A percentile compares a stretch with the other conserved stretches of the same genome.
phyloP scores from a whole-genome alignment of 2,329 filamentous ascomycete species.

The Fusarium napiforme region DNA sequence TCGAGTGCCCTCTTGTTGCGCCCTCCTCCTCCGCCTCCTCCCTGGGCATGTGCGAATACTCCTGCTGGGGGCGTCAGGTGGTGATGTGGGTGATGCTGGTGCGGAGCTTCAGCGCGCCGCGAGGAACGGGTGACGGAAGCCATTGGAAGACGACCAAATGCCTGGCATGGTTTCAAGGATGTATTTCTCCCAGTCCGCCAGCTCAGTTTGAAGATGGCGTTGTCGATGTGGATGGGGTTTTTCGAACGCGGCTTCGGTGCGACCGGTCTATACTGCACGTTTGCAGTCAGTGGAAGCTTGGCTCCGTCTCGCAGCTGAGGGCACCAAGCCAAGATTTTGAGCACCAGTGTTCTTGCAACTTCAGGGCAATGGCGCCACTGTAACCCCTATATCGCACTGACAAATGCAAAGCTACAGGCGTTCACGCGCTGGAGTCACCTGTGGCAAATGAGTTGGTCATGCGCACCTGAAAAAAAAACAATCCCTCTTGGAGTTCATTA shows the following conservation, averaged over 20 bases:
- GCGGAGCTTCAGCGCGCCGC: conserved; percentile 60
- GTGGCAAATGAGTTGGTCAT: not conserved
- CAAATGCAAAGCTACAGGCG: conserved; percentile 17
- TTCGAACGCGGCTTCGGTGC: conserved; percentile 42
- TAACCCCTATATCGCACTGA: conserved; percentile 18
- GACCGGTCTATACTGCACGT: conserved; percentile 30
- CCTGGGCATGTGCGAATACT: conserved; percentile 47
- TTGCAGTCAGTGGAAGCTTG: conserved; percentile 34
- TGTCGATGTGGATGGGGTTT: conserved; percentile 44
- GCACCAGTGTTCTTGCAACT: conserved; percentile 6
- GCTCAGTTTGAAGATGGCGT: conserved; percentile 44
- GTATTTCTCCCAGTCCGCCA: conserved; percentile 33
- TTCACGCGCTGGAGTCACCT: conserved; percentile 13
- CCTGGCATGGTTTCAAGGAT: conserved; percentile 52
- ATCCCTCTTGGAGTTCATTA: not conserved
- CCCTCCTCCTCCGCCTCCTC: conserved; percentile 53
- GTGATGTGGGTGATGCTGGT: conserved; percentile 51
- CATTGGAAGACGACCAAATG: conserved; percentile 55
- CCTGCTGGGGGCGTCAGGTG: conserved; percentile 45
- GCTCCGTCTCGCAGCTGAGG: not conserved
- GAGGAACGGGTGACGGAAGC: conserved; percentile 64
- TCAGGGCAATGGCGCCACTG: conserved; percentile 21
- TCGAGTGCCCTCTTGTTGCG: conserved; percentile 61
- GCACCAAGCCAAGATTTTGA: conserved; percentile 24
- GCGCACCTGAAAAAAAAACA: not conserved